Conservation (phyloP, 768 basidiomycete species). For the Pleurotus platypus region DNA sequence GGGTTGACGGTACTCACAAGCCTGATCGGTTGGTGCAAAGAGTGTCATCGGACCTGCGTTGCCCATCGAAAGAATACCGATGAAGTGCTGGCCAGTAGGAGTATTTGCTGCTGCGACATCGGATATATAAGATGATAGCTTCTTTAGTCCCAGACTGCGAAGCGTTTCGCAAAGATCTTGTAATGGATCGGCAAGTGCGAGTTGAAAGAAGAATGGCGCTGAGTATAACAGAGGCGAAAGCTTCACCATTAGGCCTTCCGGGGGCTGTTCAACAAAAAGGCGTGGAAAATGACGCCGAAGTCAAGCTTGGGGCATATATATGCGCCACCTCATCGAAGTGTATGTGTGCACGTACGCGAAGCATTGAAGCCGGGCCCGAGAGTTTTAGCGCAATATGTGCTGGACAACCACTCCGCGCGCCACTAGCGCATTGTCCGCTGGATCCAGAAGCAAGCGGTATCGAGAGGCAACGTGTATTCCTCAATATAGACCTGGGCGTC, state of each 20-base stretch:
- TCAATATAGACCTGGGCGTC: not conserved
- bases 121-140: constrained; percentile 33
- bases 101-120: constrained; percentile 37
- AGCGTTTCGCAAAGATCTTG: constrained; percentile 35
- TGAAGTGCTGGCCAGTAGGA: constrained; percentile 36
- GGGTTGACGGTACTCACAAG: constrained; percentile 35
- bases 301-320: not conserved
- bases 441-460: not conserved
- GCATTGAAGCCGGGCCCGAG: not conserved
- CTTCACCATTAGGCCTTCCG: not conserved
- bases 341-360: no score
- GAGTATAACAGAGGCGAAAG: constrained; percentile 7
- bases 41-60: constrained; percentile 35
- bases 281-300: not conserved
- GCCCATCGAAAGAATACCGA: constrained; percentile 38
- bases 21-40: constrained; percentile 55
- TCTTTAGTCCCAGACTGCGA: constrained; percentile 33
- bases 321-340: not conserved
- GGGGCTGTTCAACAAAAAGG: not conserved
- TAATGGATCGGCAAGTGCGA: constrained; percentile 19
- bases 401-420: not conserved
- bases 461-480: not conserved
- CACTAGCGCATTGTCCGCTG: not conserved
- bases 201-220: constrained; percentile 22
- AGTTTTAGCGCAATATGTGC: not conserved